Evolutionary conservation across 1,284 basidiomycete species (phyloP).

Genomic region (Moesziomyces globuligerus): DNA sequence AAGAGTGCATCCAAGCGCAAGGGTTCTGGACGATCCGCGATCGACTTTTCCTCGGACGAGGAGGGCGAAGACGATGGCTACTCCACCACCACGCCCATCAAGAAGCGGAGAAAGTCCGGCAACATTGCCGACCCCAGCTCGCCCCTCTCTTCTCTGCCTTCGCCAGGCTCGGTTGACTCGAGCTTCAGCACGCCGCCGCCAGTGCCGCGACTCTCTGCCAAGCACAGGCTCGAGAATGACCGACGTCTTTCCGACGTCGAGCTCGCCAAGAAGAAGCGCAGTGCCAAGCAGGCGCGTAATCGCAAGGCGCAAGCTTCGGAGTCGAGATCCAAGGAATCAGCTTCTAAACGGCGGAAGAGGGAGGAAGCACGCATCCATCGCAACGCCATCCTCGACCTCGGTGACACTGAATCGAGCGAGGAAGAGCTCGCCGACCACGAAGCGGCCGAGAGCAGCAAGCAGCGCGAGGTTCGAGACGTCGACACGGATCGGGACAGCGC

Average conservation of each 20-base stretch:
- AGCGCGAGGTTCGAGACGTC: constrained; percentile 10
- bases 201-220: constrained; percentile 21
- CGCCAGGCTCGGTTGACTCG: constrained; percentile 26
- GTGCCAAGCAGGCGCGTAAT: constrained; percentile 18
- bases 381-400: constrained; percentile 40
- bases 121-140: constrained; percentile 49
- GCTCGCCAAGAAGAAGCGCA: constrained; percentile 38
- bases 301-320: constrained; percentile 8
- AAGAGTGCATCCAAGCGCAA: constrained; percentile 25
- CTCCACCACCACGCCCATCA: constrained; percentile 20
- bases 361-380: constrained; percentile 42
- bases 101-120: constrained; percentile 48
- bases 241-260: constrained; percentile 28
- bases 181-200: constrained; percentile 31
- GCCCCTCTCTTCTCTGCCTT: constrained; percentile 42
- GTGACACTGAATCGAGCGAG: constrained; percentile 48
- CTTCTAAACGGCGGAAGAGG: constrained; percentile 30
- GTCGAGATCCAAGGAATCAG: constrained; percentile 24
- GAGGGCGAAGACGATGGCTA: constrained; percentile 15
- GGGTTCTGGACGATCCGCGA: constrained; percentile 2
- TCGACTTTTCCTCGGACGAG: constrained; percentile 30
- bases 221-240: constrained; percentile 30
- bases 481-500: constrained; percentile 13
- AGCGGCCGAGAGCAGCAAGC: constrained; percentile 1
- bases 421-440: constrained; percentile 16